phyloP scores from a whole-genome alignment of 2,329 filamentous ascomycete species.

The Tolypocladium cylindrosporum region DNA sequence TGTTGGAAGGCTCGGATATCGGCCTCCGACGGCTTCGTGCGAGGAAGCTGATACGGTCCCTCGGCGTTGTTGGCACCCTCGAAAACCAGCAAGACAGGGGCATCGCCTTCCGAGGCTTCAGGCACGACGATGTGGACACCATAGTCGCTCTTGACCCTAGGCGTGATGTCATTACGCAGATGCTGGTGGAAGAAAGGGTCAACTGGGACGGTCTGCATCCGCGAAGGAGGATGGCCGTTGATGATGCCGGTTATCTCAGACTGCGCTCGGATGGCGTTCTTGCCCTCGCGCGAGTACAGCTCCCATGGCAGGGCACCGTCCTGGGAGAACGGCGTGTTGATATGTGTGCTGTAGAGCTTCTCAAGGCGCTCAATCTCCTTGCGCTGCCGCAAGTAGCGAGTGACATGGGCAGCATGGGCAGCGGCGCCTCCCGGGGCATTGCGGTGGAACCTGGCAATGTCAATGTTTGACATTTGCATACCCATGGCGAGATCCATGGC shows the following conservation, averaged over 20 bases:
- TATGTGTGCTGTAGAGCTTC: slow-evolving; percentile 70
- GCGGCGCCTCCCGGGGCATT: slow-evolving; percentile 63
- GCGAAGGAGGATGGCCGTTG: slow-evolving; percentile 61
- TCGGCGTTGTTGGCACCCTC: slow-evolving; percentile 49
- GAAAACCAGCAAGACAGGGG: slow-evolving; percentile 62
- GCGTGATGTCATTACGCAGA: slow-evolving; percentile 53
- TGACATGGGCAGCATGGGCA: slow-evolving; percentile 74
- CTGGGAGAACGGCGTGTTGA: slow-evolving; percentile 64
- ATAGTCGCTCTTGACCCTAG: slow-evolving; percentile 54
- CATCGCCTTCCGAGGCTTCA: slow-evolving; percentile 45
- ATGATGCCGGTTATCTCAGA: slow-evolving; percentile 67
- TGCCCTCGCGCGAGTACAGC: slow-evolving; percentile 76
- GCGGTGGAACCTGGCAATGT: slow-evolving; percentile 70
- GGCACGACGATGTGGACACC: slow-evolving; percentile 69
- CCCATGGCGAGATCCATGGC: slow-evolving; percentile 81
- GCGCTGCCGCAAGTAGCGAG: slow-evolving; percentile 76
- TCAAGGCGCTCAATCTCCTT: slow-evolving; percentile 77
- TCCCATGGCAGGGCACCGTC: slow-evolving; percentile 74
- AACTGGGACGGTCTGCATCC: slow-evolving; percentile 56
- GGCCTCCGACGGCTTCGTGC: slow-evolving; percentile 36
- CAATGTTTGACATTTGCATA: slow-evolving; percentile 77
- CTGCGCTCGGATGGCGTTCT: slow-evolving; percentile 69
- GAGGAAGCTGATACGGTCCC: slow-evolving; percentile 43
- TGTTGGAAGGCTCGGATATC: slow-evolving; percentile 45
- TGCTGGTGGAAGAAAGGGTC: slow-evolving; percentile 75